Evolutionary conservation across 1,284 basidiomycete genomes (phyloP).

Genomic region (Cryptococcus sp.): DNA sequence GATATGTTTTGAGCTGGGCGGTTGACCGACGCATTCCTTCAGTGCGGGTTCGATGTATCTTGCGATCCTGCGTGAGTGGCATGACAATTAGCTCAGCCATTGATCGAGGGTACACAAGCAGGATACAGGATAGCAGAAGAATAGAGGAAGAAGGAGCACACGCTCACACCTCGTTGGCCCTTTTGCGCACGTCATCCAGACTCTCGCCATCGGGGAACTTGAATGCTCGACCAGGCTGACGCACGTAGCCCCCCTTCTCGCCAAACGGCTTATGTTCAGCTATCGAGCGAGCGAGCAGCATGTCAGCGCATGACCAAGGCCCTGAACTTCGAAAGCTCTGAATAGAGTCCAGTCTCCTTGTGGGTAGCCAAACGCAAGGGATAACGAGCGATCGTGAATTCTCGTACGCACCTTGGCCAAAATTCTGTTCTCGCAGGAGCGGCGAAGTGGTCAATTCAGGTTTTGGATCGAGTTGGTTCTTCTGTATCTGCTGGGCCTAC

Average conservation of each 20-base stretch:
- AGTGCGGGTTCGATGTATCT: slow-evolving; percentile 48
- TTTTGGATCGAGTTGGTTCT: slow-evolving; percentile 36
- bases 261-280: slow-evolving; percentile 49
- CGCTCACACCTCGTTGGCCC: slow-evolving; percentile 51
- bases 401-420: slow-evolving; percentile 43
- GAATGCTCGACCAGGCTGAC: slow-evolving; percentile 42
- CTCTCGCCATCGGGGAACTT: slow-evolving; percentile 49
- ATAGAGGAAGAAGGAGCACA: not conserved
- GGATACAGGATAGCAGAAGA: not conserved
- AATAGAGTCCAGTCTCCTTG: not conserved
- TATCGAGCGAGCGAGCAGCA: not conserved
- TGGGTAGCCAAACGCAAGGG: too few relatives aligned
- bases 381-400: too few relatives aligned
- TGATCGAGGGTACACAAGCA: not conserved
- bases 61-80: slow-evolving; percentile 29
- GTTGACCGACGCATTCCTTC: slow-evolving; percentile 28
- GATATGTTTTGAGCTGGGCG: slow-evolving; percentile 33
- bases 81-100: not conserved
- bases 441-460: slow-evolving; percentile 42
- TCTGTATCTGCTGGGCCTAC: slow-evolving; percentile 52
- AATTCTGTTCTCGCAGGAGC: slow-evolving; percentile 52
- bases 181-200: slow-evolving; percentile 47
- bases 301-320: not conserved
- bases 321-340: not conserved
- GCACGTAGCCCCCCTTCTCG: slow-evolving; percentile 34